These are phyloP conservation scores for Saccharomyces hybrid DNA, from an alignment of 1,139 yeast genomes.

Conservation along the genomic window DNA sequence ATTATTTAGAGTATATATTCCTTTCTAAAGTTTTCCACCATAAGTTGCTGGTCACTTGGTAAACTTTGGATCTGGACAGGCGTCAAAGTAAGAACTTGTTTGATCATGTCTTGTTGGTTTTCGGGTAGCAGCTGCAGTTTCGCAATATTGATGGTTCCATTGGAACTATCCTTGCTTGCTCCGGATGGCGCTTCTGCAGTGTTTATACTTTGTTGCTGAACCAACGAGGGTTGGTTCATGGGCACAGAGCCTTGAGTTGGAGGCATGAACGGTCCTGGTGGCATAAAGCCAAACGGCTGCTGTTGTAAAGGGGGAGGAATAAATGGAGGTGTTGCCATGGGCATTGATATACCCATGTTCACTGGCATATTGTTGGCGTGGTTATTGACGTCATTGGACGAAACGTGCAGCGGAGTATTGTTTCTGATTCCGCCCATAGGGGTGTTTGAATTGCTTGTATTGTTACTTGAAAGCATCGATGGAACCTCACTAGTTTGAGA, in stretches of 20 bases:
- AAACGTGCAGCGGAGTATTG: background rate
- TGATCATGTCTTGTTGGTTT: constrained; percentile 56
- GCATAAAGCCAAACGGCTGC: constrained; percentile 1
- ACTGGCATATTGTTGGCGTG: background rate
- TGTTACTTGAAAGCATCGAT: background rate
- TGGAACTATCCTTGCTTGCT: background rate
- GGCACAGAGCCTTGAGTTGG: background rate
- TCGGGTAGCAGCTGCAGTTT: constrained; percentile 32
- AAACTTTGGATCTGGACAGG: constrained; percentile 47
- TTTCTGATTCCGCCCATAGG: constrained; percentile 8
- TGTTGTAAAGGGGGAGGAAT: background rate
- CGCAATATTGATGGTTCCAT: constrained; percentile 10
- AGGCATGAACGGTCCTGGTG: background rate
- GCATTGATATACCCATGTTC: background rate
- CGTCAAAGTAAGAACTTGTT: constrained; percentile 53
- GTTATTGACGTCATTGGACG: background rate
- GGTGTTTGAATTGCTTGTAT: constrained; percentile 3
- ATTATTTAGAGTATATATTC: constrained; percentile 39
- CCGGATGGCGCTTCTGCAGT: background rate
- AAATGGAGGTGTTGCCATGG: constrained; percentile 1
- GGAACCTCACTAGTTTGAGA: background rate
- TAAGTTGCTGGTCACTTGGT: constrained; percentile 52
- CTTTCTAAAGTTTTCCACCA: constrained; percentile 51
- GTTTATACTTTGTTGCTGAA: background rate
- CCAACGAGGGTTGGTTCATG: background rate